These are phyloP conservation scores for Cladosporium sp. DNA, from an alignment of 2,329 filamentous ascomycete genomes.

Conservation along the genomic window DNA sequence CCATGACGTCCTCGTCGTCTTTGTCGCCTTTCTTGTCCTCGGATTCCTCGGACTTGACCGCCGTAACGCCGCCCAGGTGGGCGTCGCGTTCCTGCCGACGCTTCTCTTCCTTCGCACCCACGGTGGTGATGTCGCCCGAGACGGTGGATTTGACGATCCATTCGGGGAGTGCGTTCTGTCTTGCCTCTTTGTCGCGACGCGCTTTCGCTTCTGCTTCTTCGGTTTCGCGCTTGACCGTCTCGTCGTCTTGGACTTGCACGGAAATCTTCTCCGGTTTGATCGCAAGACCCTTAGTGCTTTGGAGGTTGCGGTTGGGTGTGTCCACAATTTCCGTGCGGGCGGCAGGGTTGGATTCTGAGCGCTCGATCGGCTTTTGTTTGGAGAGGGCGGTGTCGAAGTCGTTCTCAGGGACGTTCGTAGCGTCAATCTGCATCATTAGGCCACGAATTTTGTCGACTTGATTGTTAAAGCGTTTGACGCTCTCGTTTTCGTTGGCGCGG, in stretches of 20 bases:
- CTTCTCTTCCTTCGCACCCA: slow-evolving; percentile 32
- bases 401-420: slow-evolving; percentile 66
- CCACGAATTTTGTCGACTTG: slow-evolving; percentile 77
- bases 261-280: slow-evolving; percentile 33
- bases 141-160: slow-evolving; percentile 36
- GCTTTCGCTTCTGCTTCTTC: slow-evolving; percentile 29
- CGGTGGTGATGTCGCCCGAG: slow-evolving; percentile 43
- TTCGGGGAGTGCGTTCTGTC: slow-evolving; percentile 32
- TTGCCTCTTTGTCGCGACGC: slow-evolving; percentile 30
- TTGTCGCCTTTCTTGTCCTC: slow-evolving; percentile 32
- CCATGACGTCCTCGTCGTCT: slow-evolving; percentile 55
- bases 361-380: slow-evolving; percentile 59
- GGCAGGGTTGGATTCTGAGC: slow-evolving; percentile 61
- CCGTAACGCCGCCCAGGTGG: slow-evolving; percentile 30
- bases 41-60: slow-evolving; percentile 44
- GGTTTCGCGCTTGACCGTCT: slow-evolving; percentile 30
- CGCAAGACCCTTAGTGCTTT: slow-evolving; percentile 31
- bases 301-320: slow-evolving; percentile 28
- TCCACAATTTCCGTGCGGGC: slow-evolving; percentile 31
- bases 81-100: slow-evolving; percentile 37
- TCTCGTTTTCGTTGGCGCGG: slow-evolving; percentile 51
- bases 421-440: slow-evolving; percentile 71
- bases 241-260: slow-evolving; percentile 32
- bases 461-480: slow-evolving; percentile 69
- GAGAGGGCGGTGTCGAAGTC: slow-evolving; percentile 67